These are phyloP conservation scores for Fraxinus paxiana DNA, from an alignment of 305 asterid genomes.

Conservation along the genomic window DNA sequence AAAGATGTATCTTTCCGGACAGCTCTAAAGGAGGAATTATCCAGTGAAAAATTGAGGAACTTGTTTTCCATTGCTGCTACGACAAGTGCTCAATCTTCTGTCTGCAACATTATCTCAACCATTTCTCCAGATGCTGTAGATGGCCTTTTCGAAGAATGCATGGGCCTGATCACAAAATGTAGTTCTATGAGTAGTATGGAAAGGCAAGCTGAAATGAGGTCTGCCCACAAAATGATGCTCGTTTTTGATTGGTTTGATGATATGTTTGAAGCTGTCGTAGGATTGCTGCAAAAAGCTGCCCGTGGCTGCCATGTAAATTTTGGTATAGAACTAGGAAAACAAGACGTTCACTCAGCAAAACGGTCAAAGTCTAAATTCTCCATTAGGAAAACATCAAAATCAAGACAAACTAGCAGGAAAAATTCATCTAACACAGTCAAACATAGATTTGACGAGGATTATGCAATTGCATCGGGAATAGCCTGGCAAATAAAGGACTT, in stretches of 20 bases:
- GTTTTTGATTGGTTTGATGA: constrained; percentile 71
- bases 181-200: constrained; percentile 36
- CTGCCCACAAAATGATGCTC: constrained; percentile 75
- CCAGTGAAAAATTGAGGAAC: constrained; percentile 53
- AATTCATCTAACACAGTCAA: constrained; percentile 27
- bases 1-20: constrained; percentile 47
- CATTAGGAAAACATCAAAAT: constrained; percentile 42
- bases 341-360: constrained; percentile 30
- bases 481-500: constrained; percentile 92
- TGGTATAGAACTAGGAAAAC: constrained; percentile 38
- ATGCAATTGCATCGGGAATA: constrained; percentile 63
- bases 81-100: constrained; percentile 64
- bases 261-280: constrained; percentile 63
- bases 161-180: constrained; percentile 62
- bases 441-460: constrained; percentile 48
- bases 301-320: constrained; percentile 43
- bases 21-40: constrained; percentile 54
- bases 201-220: constrained; percentile 66
- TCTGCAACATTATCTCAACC: constrained; percentile 65
- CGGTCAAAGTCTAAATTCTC: constrained; percentile 40
- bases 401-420: constrained; percentile 32
- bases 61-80: constrained; percentile 69
- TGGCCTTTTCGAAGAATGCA: constrained; percentile 62
- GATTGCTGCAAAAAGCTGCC: constrained; percentile 62
- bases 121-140: constrained; percentile 48